These are phyloP conservation scores for Fraxinus albicans DNA, from an alignment of 305 asterid species.

Conservation along the genomic window DNA sequence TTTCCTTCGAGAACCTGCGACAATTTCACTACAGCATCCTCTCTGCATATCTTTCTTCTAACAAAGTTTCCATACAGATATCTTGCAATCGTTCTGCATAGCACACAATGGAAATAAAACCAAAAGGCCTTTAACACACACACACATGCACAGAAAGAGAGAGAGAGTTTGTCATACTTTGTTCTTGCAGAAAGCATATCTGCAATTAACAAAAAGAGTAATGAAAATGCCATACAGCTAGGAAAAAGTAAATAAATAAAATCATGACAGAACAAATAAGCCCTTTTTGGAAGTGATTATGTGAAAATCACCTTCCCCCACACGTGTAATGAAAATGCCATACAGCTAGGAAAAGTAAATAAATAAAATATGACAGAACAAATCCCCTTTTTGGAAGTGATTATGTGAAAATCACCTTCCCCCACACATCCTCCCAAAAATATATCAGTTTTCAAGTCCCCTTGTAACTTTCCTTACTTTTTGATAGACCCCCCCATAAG, in stretches of 20 bases:
- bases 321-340: slow-evolving; percentile 13
- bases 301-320: background rate
- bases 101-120: background rate
- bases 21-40: slow-evolving; percentile 43
- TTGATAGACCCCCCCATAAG: too few species aligned
- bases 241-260: background rate
- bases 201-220: slow-evolving; percentile 35
- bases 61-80: slow-evolving; percentile 44
- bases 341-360: background rate
- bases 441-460: background rate
- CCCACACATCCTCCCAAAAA: background rate
- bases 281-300: background rate
- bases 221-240: slow-evolving; percentile 19
- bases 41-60: slow-evolving; percentile 32
- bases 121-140: background rate
- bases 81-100: slow-evolving; percentile 48
- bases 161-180: slow-evolving; percentile 40
- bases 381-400: background rate
- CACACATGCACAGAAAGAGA: background rate
- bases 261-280: background rate
- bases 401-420: background rate
- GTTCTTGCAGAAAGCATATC: slow-evolving; percentile 55
- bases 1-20: slow-evolving; percentile 44
- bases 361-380: background rate
- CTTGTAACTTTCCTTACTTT: background rate